Evolutionary conservation across 768 basidiomycete species (phyloP).

Genomic region (Termitomyces sp.): DNA sequence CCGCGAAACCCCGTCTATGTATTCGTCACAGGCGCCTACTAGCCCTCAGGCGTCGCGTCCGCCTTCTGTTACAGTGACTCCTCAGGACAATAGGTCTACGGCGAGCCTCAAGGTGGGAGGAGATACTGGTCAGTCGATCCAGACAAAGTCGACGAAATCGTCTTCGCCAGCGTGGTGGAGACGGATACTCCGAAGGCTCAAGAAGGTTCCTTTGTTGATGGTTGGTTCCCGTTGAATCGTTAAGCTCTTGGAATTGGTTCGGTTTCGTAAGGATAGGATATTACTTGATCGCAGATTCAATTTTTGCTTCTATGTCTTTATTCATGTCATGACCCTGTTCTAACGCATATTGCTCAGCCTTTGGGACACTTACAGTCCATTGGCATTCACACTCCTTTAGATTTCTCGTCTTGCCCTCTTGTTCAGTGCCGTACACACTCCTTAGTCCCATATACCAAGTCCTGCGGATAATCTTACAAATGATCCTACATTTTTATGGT

Average conservation of each 20-base stretch:
- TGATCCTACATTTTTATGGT: background rate
- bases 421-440: background rate
- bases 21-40: constrained; percentile 33
- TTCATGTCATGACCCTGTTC: background rate
- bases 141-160: constrained; percentile 18
- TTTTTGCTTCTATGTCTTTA: background rate
- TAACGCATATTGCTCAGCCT: background rate
- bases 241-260: background rate
- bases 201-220: constrained; percentile 24
- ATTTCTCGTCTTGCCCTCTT: background rate
- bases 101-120: constrained; percentile 17
- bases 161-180: constrained; percentile 30
- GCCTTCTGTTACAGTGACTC: constrained; percentile 24
- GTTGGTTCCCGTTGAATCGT: background rate
- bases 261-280: background rate
- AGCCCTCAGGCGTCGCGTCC: constrained; percentile 29
- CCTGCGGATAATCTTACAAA: background rate
- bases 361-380: background rate
- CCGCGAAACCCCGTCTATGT: constrained; percentile 35
- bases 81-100: constrained; percentile 16
- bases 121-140: background rate
- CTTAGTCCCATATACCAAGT: background rate
- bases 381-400: background rate
- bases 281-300: background rate
- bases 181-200: constrained; percentile 26